phyloP scores from a whole-genome alignment of 1,284 basidiomycete genomes.

The Sanguinoderma infundibulare region DNA sequence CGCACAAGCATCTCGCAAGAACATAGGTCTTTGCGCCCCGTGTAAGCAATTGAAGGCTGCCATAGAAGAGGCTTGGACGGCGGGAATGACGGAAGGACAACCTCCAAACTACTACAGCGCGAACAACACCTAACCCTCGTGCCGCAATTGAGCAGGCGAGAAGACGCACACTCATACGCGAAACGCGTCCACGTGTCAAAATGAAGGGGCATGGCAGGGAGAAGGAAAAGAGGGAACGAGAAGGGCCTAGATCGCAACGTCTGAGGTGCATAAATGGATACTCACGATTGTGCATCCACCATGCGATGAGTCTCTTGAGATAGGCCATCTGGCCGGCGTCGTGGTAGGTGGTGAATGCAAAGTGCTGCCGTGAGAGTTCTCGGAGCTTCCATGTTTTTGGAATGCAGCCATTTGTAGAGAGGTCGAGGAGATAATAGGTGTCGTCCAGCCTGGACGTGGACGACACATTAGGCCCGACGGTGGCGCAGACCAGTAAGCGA shows the following conservation, averaged over 20 bases:
- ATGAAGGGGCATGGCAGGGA: neutral
- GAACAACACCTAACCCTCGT: too few species aligned
- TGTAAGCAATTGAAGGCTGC: too few species aligned
- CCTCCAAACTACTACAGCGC: too few species aligned
- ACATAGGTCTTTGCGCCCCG: too few species aligned
- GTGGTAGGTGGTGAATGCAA: conserved; percentile 56
- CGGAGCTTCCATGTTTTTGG: conserved; percentile 63
- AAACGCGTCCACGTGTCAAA: conserved; percentile 13
- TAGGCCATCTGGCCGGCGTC: conserved; percentile 63
- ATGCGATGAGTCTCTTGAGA: conserved; percentile 56
- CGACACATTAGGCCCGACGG: conserved; percentile 24
- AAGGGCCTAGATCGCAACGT: neutral
- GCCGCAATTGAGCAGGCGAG: too few species aligned
- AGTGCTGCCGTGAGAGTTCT: conserved; percentile 59
- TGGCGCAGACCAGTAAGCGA: conserved; percentile 28
- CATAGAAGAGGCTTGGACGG: too few species aligned
- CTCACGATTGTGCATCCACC: conserved; percentile 52
- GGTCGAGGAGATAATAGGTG: conserved; percentile 59
- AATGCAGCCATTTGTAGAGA: conserved; percentile 45
- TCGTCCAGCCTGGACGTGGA: conserved; percentile 57
- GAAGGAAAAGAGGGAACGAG: neutral
- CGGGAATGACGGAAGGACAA: too few species aligned
- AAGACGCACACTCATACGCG: neutral
- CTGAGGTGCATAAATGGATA: conserved; percentile 17
- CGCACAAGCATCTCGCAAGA: too few species aligned